A percentile compares a stretch with the other conserved stretches of the same genome.
These are phyloP conservation scores for Lactarius akahatsu DNA, from an alignment of 768 basidiomycete genomes.

Conservation along the genomic window DNA sequence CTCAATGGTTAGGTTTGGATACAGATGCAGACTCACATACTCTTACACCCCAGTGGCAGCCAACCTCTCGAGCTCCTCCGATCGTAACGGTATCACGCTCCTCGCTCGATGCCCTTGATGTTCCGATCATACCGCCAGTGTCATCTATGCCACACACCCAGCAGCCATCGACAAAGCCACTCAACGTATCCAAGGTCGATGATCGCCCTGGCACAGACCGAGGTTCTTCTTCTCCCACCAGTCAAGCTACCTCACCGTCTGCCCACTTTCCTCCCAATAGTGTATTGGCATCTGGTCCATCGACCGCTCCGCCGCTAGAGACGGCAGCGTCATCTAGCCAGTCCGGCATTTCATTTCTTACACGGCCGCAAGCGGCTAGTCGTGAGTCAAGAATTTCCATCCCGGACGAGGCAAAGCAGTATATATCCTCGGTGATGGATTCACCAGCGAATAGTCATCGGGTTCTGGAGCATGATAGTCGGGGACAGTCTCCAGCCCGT, in stretches of 20 bases:
- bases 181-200: conserved; percentile 17
- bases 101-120: not conserved
- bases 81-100: conserved; percentile 17
- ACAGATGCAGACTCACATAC: conserved; percentile 2
- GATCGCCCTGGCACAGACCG: conserved; percentile 3
- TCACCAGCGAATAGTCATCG: conserved; percentile 58
- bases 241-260: conserved; percentile 13
- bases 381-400: conserved; percentile 69
- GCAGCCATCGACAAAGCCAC: conserved; percentile 13
- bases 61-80: conserved; percentile 5
- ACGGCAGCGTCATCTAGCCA: conserved; percentile 1
- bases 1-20: conserved; percentile 8
- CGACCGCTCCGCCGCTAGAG: conserved; percentile 12
- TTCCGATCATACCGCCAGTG: not conserved
- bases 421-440: conserved; percentile 66
- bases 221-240: conserved; percentile 1
- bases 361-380: conserved; percentile 36
- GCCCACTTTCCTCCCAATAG: not conserved
- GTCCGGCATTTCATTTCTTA: conserved; percentile 7
- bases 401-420: conserved; percentile 74
- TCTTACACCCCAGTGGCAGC: conserved; percentile 26
- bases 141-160: conserved; percentile 2
- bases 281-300: conserved; percentile 1
- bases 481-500: conserved; percentile 15
- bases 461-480: conserved; percentile 27